These are phyloP conservation scores for Nicotiana undulata DNA, from an alignment of 257 asterid species.

Conservation along the genomic window DNA sequence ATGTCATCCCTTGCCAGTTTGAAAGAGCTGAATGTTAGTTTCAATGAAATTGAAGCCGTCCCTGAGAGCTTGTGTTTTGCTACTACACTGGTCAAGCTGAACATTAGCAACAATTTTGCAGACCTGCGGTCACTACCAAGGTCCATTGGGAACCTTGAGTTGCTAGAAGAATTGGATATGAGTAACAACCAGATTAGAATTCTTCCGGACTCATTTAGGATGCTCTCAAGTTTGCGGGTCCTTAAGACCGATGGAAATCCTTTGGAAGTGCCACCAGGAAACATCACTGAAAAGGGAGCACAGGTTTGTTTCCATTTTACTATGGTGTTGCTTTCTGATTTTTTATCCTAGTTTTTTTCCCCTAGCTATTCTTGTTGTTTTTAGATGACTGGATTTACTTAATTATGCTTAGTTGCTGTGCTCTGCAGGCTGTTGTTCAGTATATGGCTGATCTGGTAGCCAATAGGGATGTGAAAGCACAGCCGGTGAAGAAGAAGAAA, in stretches of 20 bases:
- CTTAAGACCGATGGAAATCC: constrained; percentile 79
- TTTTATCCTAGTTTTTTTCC: neutral
- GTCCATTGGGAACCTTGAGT: constrained; percentile 81
- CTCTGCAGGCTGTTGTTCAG: constrained; percentile 63
- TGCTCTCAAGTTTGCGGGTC: constrained; percentile 50
- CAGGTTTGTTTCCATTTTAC: constrained; percentile 36
- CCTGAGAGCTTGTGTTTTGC: constrained; percentile 94
- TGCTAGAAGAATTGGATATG: constrained; percentile 77
- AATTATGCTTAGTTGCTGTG: neutral
- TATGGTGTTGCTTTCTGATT: neutral
- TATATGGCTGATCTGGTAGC: constrained; percentile 65
- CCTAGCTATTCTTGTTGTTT: neutral
- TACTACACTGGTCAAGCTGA: constrained; percentile 65
- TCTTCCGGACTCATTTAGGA: constrained; percentile 77
- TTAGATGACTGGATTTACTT: neutral
- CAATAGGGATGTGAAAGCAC: constrained; percentile 55
- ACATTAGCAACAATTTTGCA: constrained; percentile 85
- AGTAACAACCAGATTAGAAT: constrained; percentile 74
- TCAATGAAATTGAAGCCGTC: constrained; percentile 74
- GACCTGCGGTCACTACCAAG: constrained; percentile 68
- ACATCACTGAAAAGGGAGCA: constrained; percentile 51
- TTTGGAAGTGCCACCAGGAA: constrained; percentile 53
- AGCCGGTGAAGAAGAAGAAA: constrained; percentile 52
- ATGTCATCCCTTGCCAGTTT: constrained; percentile 59
- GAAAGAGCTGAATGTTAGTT: constrained; percentile 70